Conservation (phyloP, 352 stramenopile species). For the Globisporangium cylindrosporum region DNA sequence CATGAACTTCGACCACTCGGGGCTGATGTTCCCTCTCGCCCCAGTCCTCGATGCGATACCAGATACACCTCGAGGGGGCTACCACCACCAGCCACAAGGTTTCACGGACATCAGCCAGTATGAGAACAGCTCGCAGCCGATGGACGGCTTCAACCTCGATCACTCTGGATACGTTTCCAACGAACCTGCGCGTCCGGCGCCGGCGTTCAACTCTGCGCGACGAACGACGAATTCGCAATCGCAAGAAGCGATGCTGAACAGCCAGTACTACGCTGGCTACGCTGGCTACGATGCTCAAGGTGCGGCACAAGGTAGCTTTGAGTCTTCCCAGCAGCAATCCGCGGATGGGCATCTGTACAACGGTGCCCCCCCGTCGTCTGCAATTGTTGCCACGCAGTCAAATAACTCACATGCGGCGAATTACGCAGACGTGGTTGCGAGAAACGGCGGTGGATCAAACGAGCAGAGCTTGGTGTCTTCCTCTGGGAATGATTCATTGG, state of each 20-base stretch:
- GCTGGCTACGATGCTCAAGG: neutral
- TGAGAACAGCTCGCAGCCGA: conserved; percentile 20
- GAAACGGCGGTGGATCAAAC: neutral
- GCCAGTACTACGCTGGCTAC: conserved; percentile 17
- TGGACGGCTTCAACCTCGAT: conserved; percentile 22
- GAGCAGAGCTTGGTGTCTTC: conserved; percentile 16
- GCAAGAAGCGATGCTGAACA: conserved; percentile 12
- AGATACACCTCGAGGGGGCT: conserved; percentile 20
- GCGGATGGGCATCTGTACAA: conserved; percentile 19
- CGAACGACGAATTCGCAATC: conserved; percentile 4
- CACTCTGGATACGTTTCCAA: conserved; percentile 1
- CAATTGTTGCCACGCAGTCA: conserved; percentile 13
- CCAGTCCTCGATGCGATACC: conserved; percentile 28
- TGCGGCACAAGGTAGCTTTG: conserved; percentile 6
- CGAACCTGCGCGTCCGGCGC: neutral
- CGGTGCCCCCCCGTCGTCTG: conserved; percentile 5
- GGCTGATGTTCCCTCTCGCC: conserved; percentile 34
- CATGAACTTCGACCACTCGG: conserved; percentile 30
- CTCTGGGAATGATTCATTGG: conserved; percentile 21
- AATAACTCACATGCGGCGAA: conserved; percentile 16
- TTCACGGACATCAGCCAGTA: conserved; percentile 24
- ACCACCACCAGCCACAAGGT: conserved; percentile 19
- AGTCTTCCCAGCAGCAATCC: conserved; percentile 11
- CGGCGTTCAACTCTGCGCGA: conserved; percentile 4
- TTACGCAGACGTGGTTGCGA: conserved; percentile 27